Conservation (phyloP, 768 basidiomycete species). For the Sarcomyxa edulis region DNA sequence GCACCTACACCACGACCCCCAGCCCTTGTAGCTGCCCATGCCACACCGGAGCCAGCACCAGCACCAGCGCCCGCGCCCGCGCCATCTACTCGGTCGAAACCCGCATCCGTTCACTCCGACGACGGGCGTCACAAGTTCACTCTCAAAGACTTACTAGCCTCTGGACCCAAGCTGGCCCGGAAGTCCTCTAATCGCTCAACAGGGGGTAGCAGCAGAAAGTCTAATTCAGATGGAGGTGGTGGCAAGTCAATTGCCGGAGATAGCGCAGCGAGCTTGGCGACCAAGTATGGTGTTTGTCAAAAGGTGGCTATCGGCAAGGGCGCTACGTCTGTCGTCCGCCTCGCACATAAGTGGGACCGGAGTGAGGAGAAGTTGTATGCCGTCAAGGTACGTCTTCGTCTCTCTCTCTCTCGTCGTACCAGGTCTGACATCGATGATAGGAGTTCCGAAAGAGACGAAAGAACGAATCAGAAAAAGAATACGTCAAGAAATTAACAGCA, state of each 20-base stretch:
- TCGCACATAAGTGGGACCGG: slow-evolving; percentile 99
- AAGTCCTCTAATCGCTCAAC: slow-evolving; percentile 67
- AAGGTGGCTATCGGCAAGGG: slow-evolving; percentile 97
- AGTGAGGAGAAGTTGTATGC: slow-evolving; percentile 96
- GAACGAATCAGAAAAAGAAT: slow-evolving; percentile 98
- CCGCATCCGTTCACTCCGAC: slow-evolving; percentile 45
- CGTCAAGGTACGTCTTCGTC: slow-evolving; percentile 69
- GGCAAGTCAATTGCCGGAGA: slow-evolving; percentile 37
- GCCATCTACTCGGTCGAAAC: slow-evolving; percentile 27
- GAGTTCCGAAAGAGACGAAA: slow-evolving; percentile 98
- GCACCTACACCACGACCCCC: slow-evolving; percentile 7
- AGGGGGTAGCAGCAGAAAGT: slow-evolving; percentile 54
- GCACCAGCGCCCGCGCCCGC: slow-evolving; percentile 15
- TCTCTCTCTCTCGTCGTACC: slow-evolving; percentile 3
- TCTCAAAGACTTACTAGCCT: slow-evolving; percentile 73
- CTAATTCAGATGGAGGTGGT: slow-evolving; percentile 53
- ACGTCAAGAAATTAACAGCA: slow-evolving; percentile 98
- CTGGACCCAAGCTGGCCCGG: slow-evolving; percentile 70
- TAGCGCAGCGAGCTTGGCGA: slow-evolving; percentile 44
- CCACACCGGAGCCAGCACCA: slow-evolving; percentile 19
- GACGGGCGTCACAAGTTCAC: slow-evolving; percentile 72
- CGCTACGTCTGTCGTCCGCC: slow-evolving; percentile 93
- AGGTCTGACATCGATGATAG: slow-evolving; percentile 32
- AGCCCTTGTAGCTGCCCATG: slow-evolving; percentile 17
- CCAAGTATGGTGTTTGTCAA: slow-evolving; percentile 97